Evolutionary conservation across 345 rosid genomes (phyloP), one percentile per base, ranked within the genome.

Genomic region (Salix brachista): DNA sequence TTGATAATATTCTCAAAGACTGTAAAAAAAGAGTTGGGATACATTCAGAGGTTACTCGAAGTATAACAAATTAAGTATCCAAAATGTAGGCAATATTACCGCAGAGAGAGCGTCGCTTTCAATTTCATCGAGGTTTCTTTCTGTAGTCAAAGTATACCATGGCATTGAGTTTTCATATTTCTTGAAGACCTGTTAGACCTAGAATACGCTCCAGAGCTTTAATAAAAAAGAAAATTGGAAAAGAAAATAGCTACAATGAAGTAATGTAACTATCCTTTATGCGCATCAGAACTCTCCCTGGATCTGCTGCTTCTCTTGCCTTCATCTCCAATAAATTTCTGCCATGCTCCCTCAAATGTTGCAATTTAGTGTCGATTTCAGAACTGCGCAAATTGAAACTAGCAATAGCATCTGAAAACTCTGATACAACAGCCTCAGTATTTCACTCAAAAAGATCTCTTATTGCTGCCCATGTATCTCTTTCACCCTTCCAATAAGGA

Each of bases 381-480:
- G 78, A 75, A 34, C 71, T 79, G 72, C 88, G 89, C 82, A 90
- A 84, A 88, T 89, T 90, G 81, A 91, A 91, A 82, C 89, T 73
- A 73, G 87, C 70, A 86, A 87, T 72, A 46, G 69, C 83, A 70
- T 60, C 78, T 70, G 78, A 80, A 74, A 90, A 39, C 12, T 39
- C 42, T 8, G 42, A 39, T 39, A 39, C 70, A 86, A 86, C 73
- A 46, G 73, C 85, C 76, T 89, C 89, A 18, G 92, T 86, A 82
- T 90, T 91, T 69, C 72, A 89, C 77, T 85, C 75, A 70, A 91
- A 91, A 78, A 91, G 92, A 67, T 75, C 82, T 79, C 91, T 84
- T 78, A 91, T 89, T 42, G 90, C 86, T 60, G 89, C 74, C 97
- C 94, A 91, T 3, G 94, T 89, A 68, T 88, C 91, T 23, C 81